Base-by-base conservation (phyloP, 805 yeast genomes). In the Helenozyma baotianmanensis region DNA sequence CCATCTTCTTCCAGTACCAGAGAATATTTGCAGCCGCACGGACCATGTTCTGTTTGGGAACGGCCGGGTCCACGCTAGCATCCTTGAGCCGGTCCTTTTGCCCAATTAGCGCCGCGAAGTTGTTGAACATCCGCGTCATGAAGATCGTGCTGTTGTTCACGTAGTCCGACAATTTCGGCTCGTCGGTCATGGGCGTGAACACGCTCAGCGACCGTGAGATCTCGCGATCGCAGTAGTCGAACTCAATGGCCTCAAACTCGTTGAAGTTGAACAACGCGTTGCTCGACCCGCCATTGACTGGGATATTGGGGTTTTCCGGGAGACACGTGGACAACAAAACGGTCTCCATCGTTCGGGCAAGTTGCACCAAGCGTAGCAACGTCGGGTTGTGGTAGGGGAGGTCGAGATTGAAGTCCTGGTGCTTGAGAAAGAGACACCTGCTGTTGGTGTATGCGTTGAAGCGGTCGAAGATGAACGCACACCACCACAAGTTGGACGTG, bases 391-490 rank as follows among this genome's bases (percentile, higher is more conserved):
- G 35, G 41, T 53, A 39, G 6, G 66, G 56, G 4, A 54, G 46
- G 3, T 45, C 44, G 17, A 62, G 43, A 30, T 65, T 64, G 21
- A 63, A 62, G 38, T 68, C 72, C 18, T 58, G 62, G 16, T 58
- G 47, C 26, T 61, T 53, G 32, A 65, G 47, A n/a, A 58, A 50
- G 23, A 63, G 47, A 2, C 67, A 63, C 12, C 68, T 49, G 5
- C 68, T 64, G 36, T 62, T 64, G 16, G 62, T 60, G 32, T 63
- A 46, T 5, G 68, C 62, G 38, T 51, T 60, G 40, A 58, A 52
- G 14, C 64, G 37, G 38, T 62, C 68, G 27, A 61, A 36, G 3
- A 60, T 37, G 33, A 47, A 60, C 27, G 60, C 47, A 27, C 51
- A 42, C 66, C 66, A 62, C 62, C 64, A 62, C 13, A 61, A 37